Conservation (phyloP, 148 eudicot genomes). For the Camellia granthamiana region DNA sequence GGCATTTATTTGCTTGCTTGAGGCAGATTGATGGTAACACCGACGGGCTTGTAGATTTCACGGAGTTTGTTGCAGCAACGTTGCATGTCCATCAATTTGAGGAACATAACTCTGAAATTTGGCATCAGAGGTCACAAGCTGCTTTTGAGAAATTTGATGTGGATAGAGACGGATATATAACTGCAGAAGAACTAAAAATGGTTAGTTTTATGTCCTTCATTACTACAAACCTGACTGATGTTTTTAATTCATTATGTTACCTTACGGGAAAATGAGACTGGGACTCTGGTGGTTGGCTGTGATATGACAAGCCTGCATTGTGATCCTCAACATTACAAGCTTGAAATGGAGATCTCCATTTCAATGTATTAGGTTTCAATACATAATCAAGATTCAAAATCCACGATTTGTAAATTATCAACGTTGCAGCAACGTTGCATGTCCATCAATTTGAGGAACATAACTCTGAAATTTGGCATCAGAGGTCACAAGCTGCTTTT, state of each 20-base stretch:
- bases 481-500: conserved; percentile 81
- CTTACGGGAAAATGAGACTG: not conserved
- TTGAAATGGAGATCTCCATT: no score
- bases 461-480: conserved; percentile 78
- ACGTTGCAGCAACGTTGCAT: conserved; percentile 72
- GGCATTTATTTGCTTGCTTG: conserved; percentile 17
- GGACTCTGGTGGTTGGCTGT: not conserved
- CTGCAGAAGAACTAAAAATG: conserved; percentile 84
- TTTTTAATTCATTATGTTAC: not conserved
- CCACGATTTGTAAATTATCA: no score
- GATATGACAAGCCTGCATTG: not conserved
- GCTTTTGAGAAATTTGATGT: conserved; percentile 96
- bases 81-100: conserved; percentile 89
- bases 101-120: conserved; percentile 75
- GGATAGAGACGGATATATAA: conserved; percentile 86
- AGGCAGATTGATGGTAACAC: conserved; percentile 91
- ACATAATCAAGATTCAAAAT: no score
- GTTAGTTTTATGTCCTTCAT: conserved; percentile 37
- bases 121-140: conserved; percentile 78
- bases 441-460: conserved; percentile 91
- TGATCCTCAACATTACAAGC: no score
- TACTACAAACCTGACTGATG: not conserved
- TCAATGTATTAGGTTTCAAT: no score
- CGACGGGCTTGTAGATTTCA: conserved; percentile 87
- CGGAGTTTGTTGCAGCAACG: conserved; percentile 89